Percentiles rank a stretch among this genome's conserved stretches.
Conservation (phyloP, 805 yeast species). For the Candida berthetii region DNA sequence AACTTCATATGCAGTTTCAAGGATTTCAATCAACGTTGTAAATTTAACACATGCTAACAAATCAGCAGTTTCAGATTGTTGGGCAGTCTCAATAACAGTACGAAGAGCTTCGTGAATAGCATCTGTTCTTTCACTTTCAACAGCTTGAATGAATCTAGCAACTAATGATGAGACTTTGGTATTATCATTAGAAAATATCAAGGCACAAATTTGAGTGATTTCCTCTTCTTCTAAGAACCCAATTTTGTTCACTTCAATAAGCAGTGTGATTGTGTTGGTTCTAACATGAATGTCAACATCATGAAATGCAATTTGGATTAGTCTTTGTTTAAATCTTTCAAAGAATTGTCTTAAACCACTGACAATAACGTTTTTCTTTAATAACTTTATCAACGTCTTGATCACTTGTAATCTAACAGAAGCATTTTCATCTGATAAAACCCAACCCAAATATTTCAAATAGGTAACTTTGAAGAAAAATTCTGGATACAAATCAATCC, state of each 20-base stretch:
- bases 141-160: constrained; percentile 44
- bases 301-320: constrained; percentile 54
- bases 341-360: constrained; percentile 74
- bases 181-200: constrained; percentile 34
- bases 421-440: constrained; percentile 63
- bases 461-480: constrained; percentile 63
- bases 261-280: constrained; percentile 40
- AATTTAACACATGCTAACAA: constrained; percentile 22
- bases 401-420: constrained; percentile 62
- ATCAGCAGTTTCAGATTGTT: constrained; percentile 19
- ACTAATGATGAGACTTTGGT: constrained; percentile 35
- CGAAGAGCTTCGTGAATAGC: constrained; percentile 30
- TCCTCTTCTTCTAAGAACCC: constrained; percentile 65
- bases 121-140: constrained; percentile 32
- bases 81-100: constrained; percentile 21
- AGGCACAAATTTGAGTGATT: constrained; percentile 32
- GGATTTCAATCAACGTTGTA: not conserved
- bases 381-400: constrained; percentile 44
- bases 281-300: constrained; percentile 55
- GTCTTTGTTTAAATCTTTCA: constrained; percentile 59
- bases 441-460: constrained; percentile 78
- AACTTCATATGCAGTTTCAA: not conserved
- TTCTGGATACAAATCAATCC: constrained; percentile 72
- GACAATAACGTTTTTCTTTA: constrained; percentile 36
- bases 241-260: constrained; percentile 47